Evolutionary conservation across 2,329 filamentous ascomycete genomes (phyloP).

Genomic region (Colletotrichum caudatum): DNA sequence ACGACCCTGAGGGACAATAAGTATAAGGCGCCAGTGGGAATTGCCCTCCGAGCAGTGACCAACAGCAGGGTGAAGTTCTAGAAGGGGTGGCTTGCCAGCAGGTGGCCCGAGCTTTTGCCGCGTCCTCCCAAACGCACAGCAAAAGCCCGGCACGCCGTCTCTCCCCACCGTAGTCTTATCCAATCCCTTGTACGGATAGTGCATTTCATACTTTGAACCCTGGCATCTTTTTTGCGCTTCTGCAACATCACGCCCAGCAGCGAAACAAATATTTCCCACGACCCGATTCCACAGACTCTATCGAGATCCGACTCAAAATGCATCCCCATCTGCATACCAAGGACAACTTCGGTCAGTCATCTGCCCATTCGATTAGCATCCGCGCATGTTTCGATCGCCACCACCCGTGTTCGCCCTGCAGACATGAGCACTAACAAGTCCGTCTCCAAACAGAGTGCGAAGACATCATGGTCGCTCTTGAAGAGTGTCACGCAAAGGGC

Average conservation of each 20-base stretch:
- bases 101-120: constrained; percentile 41
- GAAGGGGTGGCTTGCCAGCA: constrained; percentile 17
- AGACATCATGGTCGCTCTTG: constrained; percentile 91
- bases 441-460: constrained; percentile 78
- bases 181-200: constrained; percentile 21
- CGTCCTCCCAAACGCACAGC: constrained; percentile 10
- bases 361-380: constrained; percentile 12
- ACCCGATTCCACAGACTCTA: neutral
- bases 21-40: neutral
- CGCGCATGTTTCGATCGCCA: neutral
- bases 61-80: constrained; percentile 35
- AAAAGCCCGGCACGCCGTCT: constrained; percentile 25
- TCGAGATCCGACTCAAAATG: constrained; percentile 65
- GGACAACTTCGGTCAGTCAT: constrained; percentile 80
- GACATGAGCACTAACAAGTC: neutral
- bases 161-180: neutral
- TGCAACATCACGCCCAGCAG: constrained; percentile 2
- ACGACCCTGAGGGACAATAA: constrained; percentile 10
- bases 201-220: constrained; percentile 30
- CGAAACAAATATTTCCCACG: neutral
- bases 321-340: constrained; percentile 98
- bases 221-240: constrained; percentile 23
- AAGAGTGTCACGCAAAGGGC: constrained; percentile 92
- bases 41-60: constrained; percentile 18
- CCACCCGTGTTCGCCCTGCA: neutral